Conservation (phyloP, 2,329 filamentous ascomycete genomes). For the Dactylonectria estremocensis region DNA sequence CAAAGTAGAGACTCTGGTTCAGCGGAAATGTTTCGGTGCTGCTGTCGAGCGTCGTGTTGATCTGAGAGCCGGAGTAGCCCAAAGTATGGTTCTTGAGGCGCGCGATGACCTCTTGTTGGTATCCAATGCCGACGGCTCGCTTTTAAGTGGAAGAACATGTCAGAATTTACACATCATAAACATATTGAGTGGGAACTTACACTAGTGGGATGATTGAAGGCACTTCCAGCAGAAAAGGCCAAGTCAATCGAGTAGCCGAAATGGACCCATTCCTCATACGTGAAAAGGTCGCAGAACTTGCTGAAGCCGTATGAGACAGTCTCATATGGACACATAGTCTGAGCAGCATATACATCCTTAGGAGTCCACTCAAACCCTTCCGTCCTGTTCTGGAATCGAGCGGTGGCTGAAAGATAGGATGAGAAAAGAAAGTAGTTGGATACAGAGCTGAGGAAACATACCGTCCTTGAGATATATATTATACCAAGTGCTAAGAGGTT, state of each 20-base stretch:
- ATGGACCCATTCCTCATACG: slow-evolving; percentile 80
- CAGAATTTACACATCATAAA: neutral
- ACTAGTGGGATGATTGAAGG: slow-evolving; percentile 76
- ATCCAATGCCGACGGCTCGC: slow-evolving; percentile 81
- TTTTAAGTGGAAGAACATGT: slow-evolving; percentile 40
- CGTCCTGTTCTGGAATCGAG: slow-evolving; percentile 70
- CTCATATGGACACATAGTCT: slow-evolving; percentile 83
- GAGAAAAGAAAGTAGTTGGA: neutral
- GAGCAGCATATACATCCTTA: slow-evolving; percentile 75
- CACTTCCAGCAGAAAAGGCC: slow-evolving; percentile 72
- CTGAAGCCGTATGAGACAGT: slow-evolving; percentile 84
- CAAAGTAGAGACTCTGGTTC: slow-evolving; percentile 81
- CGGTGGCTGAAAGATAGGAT: slow-evolving; percentile 62
- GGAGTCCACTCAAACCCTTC: slow-evolving; percentile 75
- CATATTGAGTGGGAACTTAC: slow-evolving; percentile 52
- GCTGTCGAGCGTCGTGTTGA: slow-evolving; percentile 80
- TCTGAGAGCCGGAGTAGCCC: slow-evolving; percentile 70
- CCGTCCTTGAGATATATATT: slow-evolving; percentile 75
- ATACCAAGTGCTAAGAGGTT: slow-evolving; percentile 73
- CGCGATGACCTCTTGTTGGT: slow-evolving; percentile 80
- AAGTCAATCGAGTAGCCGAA: slow-evolving; percentile 82
- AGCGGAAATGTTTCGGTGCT: slow-evolving; percentile 79
- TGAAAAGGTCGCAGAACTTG: slow-evolving; percentile 82
- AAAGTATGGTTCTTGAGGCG: slow-evolving; percentile 78
- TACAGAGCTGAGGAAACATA: slow-evolving; percentile 40